Conservation (phyloP, 768 basidiomycete genomes). For the Kondoa malvinella region DNA sequence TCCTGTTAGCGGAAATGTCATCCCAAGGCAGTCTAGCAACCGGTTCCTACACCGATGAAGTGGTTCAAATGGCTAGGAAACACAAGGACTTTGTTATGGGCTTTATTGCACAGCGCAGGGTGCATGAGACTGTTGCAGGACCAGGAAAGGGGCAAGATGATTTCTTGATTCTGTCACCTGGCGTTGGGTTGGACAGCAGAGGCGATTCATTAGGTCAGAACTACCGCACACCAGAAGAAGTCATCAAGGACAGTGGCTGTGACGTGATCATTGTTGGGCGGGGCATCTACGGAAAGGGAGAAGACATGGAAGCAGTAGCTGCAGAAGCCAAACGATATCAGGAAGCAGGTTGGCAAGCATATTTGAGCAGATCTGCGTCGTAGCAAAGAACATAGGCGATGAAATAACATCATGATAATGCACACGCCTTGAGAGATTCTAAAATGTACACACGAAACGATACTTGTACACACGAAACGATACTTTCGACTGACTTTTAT, state of each 20-base stretch:
- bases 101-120: conserved; percentile 76
- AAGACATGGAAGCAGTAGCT: conserved; percentile 32
- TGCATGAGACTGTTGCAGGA: no score
- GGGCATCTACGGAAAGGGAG: conserved; percentile 64
- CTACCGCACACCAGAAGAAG: conserved; percentile 74
- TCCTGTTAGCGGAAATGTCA: conserved; percentile 93
- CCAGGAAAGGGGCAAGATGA: conserved; percentile 37
- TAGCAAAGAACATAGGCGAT: background rate
- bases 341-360: conserved; percentile 78
- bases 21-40: conserved; percentile 68
- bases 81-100: conserved; percentile 75
- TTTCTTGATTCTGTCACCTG: conserved; percentile 79
- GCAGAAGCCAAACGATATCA: conserved; percentile 67
- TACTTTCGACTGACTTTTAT: no score
- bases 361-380: conserved; percentile 38
- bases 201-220: conserved; percentile 88
- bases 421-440: no score
- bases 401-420: no score
- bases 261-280: conserved; percentile 96
- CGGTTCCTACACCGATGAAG: conserved; percentile 63
- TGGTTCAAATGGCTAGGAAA: conserved; percentile 70
- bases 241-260: conserved; percentile 61
- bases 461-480: no score
- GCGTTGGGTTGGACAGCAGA: conserved; percentile 61
- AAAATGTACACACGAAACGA: no score